A percentile compares a stretch with the other conserved stretches of the same genome.
These are phyloP conservation scores for Fusarium neocosmosporiellum DNA, from an alignment of 2,329 filamentous ascomycete species.

Conservation along the genomic window DNA sequence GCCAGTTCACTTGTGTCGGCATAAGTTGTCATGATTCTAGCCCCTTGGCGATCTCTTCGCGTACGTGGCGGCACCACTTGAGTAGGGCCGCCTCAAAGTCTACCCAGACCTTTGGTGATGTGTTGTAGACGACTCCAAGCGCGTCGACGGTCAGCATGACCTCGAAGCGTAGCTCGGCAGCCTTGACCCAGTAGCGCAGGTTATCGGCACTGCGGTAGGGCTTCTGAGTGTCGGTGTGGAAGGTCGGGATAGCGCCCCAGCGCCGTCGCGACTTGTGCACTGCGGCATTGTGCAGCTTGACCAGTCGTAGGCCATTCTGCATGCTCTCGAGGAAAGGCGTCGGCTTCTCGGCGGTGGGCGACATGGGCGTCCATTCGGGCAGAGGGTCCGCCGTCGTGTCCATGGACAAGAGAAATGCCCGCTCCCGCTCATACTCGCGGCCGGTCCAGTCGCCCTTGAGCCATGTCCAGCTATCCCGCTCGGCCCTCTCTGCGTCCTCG, in stretches of 20 bases:
- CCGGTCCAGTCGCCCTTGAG: constrained; percentile 80
- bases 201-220: constrained; percentile 96
- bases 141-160: constrained; percentile 85
- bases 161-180: constrained; percentile 94
- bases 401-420: constrained; percentile 84
- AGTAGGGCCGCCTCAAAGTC: constrained; percentile 86
- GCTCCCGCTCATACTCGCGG: constrained; percentile 80
- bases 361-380: constrained; percentile 72
- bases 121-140: constrained; percentile 85
- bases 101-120: constrained; percentile 75
- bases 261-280: constrained; percentile 86
- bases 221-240: constrained; percentile 92
- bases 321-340: constrained; percentile 80
- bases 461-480: constrained; percentile 85
- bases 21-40: constrained; percentile 52
- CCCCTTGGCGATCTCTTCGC: constrained; percentile 85
- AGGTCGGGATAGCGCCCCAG: constrained; percentile 89
- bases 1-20: constrained; percentile 8
- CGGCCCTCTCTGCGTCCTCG: constrained; percentile 76
- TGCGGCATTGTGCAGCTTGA: constrained; percentile 89
- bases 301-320: constrained; percentile 82
- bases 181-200: constrained; percentile 95
- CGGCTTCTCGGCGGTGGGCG: constrained; percentile 59
- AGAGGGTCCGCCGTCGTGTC: constrained; percentile 68
- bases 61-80: constrained; percentile 83